These are phyloP conservation scores for Luffa aegyptiaca DNA, from an alignment of 306 rosid species.

Conservation along the genomic window DNA sequence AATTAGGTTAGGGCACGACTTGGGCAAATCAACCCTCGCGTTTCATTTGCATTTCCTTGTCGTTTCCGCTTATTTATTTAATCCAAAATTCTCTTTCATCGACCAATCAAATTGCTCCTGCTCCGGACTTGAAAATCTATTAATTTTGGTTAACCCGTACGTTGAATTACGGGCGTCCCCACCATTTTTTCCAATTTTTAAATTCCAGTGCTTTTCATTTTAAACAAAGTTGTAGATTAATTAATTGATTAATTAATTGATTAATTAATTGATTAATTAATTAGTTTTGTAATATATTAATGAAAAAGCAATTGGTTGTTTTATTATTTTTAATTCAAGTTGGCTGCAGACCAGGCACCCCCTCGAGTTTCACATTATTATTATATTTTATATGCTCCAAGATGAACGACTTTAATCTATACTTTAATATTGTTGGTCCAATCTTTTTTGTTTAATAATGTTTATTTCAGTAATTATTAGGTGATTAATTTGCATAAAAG, in stretches of 20 bases:
- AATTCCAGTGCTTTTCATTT: neutral
- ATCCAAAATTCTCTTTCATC: neutral
- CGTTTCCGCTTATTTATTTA: neutral
- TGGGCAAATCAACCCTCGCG: neutral
- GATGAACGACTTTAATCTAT: neutral
- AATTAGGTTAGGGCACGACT: neutral
- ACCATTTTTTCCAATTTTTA: neutral
- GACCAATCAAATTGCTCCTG: neutral
- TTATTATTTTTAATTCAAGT: neutral
- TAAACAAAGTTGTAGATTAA: conserved; percentile 1
- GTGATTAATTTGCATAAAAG: neutral
- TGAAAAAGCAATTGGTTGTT: neutral
- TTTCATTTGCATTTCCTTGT: conserved; percentile 7
- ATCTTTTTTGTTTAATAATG: neutral
- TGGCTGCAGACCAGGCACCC: neutral
- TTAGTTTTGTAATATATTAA: neutral
- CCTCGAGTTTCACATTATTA: conserved; percentile 4
- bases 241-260: neutral
- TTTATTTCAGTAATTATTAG: neutral
- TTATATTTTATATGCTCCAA: neutral
- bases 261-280: neutral
- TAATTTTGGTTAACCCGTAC: neutral
- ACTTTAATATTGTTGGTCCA: neutral
- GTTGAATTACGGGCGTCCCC: neutral
- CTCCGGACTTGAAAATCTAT: neutral